Base-by-base conservation (phyloP, 2,329 filamentous ascomycete genomes). In the Penicillium sp. region DNA sequence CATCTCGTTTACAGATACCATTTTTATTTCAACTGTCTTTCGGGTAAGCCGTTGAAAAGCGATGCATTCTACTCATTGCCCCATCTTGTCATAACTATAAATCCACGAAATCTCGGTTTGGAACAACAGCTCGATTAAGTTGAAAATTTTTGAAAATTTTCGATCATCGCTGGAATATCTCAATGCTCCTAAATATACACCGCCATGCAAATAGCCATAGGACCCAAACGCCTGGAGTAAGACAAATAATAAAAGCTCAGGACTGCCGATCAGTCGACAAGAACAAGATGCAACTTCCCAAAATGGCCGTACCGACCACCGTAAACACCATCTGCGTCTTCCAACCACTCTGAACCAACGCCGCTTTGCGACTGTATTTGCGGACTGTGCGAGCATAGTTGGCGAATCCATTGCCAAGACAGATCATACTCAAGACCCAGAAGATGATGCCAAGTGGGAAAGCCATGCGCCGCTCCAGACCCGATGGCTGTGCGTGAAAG, bases 291-390 rank as follows among this genome's bases (percentile, higher is more conserved):
- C 70, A 73, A 41, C 69, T 67, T 7, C 63, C 69, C 35, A 73
- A 48, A 41, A 73, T 73, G 7, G 64, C 65, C 4, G 56, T 54
- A n/a, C 68, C 67, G 7, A 72, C 63, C 15, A 72, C 50, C 4
- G 61, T 62, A 49, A 71, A 69, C n/a, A 94, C 86, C 28, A 83
- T 65, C 62, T 97, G 90, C 25, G 93, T 97, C 67, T 88, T 91
- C 85, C 87, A 93, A 1, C 93, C 93, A 19, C 82, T 86, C 70
- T 98, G 93, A 26, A 98, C 93, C 48, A 97, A 77, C 0, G 93
- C 93, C 17, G 77, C 76, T 51, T 83, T 80, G 26, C 78, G 75
- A 54, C 85, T 85, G 63, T 95, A 98, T 60, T 87, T 84, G 54
- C 85, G 85, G 16, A 97, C 81, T 54, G 75, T 79, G 73, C 81